Evolutionary conservation across 202 grass and related monocot genomes (phyloP).

Genomic region (Zizania palustris): DNA sequence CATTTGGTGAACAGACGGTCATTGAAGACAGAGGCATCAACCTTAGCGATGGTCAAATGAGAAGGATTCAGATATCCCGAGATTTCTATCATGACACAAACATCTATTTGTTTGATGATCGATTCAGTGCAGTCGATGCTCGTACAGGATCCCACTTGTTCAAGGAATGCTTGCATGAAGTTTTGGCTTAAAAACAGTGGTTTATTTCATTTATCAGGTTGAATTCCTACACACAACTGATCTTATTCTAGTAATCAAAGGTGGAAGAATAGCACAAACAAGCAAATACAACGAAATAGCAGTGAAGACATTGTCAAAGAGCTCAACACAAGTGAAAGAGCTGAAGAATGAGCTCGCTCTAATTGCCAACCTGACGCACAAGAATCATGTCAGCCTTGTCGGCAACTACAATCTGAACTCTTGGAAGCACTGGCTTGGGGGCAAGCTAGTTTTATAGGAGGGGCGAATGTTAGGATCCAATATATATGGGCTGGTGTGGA

Average conservation of each 20-base stretch:
- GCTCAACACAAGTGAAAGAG: no score
- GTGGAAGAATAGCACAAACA: slow-evolving; percentile 72
- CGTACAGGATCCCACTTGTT: slow-evolving; percentile 81
- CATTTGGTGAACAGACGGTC: slow-evolving; percentile 66
- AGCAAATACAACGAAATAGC: slow-evolving; percentile 70
- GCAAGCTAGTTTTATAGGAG: no score
- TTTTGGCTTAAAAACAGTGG: slow-evolving; percentile 69
- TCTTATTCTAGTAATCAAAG: slow-evolving; percentile 80
- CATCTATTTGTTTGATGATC: slow-evolving; percentile 73
- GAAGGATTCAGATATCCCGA: slow-evolving; percentile 74
- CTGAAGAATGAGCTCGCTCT: no score
- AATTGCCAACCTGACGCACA: no score
- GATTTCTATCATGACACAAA: slow-evolving; percentile 73
- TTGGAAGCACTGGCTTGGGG: no score
- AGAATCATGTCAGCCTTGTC: no score
- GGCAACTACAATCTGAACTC: no score
- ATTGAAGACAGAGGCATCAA: slow-evolving; percentile 81
- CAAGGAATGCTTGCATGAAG: slow-evolving; percentile 74
- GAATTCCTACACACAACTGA: slow-evolving; percentile 77
- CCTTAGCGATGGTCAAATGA: slow-evolving; percentile 69
- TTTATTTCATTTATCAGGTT: slow-evolving; percentile 76
- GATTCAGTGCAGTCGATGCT: slow-evolving; percentile 71
- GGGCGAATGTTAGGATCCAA: no score
- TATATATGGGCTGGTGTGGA: no score
- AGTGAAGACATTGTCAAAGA: no score